phyloP scores from a whole-genome alignment of 805 yeast species.

The Nakazawaea wyomingensis region DNA sequence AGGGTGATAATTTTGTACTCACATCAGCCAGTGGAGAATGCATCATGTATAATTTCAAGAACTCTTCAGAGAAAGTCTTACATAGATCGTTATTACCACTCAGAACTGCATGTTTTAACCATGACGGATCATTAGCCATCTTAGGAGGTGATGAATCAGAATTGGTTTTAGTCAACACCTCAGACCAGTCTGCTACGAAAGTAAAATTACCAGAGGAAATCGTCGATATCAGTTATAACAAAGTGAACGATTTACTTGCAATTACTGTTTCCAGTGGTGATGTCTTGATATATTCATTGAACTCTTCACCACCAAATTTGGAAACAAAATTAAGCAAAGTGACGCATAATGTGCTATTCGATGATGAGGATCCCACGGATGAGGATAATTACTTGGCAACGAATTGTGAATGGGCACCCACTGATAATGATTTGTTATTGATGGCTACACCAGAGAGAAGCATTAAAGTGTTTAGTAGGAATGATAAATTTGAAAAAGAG shows the following conservation, averaged over 20 bases:
- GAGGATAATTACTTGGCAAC: slow-evolving; percentile 37
- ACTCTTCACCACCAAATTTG: slow-evolving; percentile 50
- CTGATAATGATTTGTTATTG: slow-evolving; percentile 60
- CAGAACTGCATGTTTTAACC: slow-evolving; percentile 52
- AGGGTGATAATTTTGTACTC: slow-evolving; percentile 22
- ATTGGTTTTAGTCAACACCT: slow-evolving; percentile 41
- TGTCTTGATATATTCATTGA: slow-evolving; percentile 48
- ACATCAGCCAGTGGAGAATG: slow-evolving; percentile 40
- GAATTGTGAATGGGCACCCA: slow-evolving; percentile 61
- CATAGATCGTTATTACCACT: slow-evolving; percentile 41
- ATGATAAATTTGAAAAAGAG: slow-evolving; percentile 23
- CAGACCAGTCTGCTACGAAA: slow-evolving; percentile 26
- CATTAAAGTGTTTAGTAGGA: slow-evolving; percentile 40
- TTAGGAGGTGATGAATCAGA: slow-evolving; percentile 68
- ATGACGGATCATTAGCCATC: slow-evolving; percentile 52
- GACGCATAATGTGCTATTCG: slow-evolving; percentile 31
- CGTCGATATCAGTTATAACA: slow-evolving; percentile 49
- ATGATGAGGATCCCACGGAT: slow-evolving; percentile 35
- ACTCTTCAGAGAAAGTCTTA: slow-evolving; percentile 25
- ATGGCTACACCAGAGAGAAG: slow-evolving; percentile 50
- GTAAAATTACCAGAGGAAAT: slow-evolving; percentile 48
- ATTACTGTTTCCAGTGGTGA: slow-evolving; percentile 57
- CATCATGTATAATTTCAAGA: slow-evolving; percentile 31
- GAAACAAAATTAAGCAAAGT: slow-evolving; percentile 38
- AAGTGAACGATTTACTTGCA: slow-evolving; percentile 51